Evolutionary conservation across 1,139 yeast species (phyloP).

Genomic region (Debaryomyces coudertii): DNA sequence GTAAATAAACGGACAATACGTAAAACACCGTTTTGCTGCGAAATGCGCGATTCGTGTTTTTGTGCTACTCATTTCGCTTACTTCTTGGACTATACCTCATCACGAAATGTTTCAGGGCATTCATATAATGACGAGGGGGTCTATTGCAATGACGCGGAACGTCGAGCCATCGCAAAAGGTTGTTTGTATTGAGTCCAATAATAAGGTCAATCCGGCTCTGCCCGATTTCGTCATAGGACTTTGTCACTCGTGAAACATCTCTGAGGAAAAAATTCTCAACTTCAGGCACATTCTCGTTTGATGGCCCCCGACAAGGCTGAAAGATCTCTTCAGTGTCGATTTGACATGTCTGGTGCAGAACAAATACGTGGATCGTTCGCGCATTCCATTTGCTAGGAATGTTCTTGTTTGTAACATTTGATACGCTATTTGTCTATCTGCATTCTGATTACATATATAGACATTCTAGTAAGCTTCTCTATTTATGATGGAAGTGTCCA

Average conservation of each 20-base stretch:
- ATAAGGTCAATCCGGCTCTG: too few species aligned
- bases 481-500: background rate
- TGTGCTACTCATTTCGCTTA: constrained; percentile 1
- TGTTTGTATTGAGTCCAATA: too few species aligned
- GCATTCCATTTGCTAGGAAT: background rate
- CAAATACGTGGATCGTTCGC: too few species aligned
- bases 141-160: too few species aligned
- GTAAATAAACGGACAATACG: constrained; percentile 5
- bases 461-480: background rate
- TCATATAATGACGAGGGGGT: background rate
- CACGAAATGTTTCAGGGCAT: background rate
- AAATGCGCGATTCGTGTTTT: constrained; percentile 9
- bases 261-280: too few species aligned
- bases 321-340: too few species aligned
- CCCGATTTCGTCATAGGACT: too few species aligned
- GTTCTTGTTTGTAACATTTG: background rate
- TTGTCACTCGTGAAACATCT: too few species aligned
- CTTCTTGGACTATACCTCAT: background rate
- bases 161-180: too few species aligned
- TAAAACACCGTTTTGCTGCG: constrained; percentile 6
- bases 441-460: background rate
- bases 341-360: too few species aligned
- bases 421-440: background rate
- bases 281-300: too few species aligned
- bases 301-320: too few species aligned